Evolutionary conservation across 768 basidiomycete genomes (phyloP).

Genomic region (Tricholomella constricta): DNA sequence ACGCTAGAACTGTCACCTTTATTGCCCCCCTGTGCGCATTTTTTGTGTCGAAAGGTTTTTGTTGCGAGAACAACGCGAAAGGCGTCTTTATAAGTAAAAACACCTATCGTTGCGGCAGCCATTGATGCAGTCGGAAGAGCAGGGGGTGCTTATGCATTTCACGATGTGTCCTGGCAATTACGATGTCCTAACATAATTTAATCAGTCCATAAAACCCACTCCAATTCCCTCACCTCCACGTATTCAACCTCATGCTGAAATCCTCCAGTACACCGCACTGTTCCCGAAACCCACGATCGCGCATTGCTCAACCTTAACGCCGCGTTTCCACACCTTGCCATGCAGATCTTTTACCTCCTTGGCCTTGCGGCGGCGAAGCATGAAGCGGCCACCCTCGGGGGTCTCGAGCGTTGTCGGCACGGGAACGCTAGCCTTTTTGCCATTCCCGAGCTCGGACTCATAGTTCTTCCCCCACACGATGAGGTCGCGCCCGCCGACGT

Average conservation of each 20-base stretch:
- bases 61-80: too few relatives aligned
- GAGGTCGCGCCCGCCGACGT: constrained; percentile 65
- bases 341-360: constrained; percentile 58
- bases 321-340: constrained; percentile 61
- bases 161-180: too few relatives aligned
- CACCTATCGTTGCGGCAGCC: too few relatives aligned
- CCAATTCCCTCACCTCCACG: constrained; percentile 10
- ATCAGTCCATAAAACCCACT: neutral
- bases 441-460: constrained; percentile 75
- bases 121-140: neutral
- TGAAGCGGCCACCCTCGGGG: constrained; percentile 56
- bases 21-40: too few relatives aligned
- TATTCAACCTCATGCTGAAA: constrained; percentile 25
- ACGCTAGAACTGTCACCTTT: too few relatives aligned
- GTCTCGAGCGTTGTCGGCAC: constrained; percentile 53
- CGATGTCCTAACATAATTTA: neutral
- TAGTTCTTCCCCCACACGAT: constrained; percentile 75
- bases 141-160: too few relatives aligned
- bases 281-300: constrained; percentile 63
- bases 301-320: constrained; percentile 64
- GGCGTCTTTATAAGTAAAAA: too few relatives aligned
- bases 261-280: constrained; percentile 74
- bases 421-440: constrained; percentile 61
- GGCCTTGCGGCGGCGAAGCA: constrained; percentile 54
- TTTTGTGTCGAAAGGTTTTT: too few relatives aligned